phyloP scores from a whole-genome alignment of 768 basidiomycete species.

The Auricularia sp. region DNA sequence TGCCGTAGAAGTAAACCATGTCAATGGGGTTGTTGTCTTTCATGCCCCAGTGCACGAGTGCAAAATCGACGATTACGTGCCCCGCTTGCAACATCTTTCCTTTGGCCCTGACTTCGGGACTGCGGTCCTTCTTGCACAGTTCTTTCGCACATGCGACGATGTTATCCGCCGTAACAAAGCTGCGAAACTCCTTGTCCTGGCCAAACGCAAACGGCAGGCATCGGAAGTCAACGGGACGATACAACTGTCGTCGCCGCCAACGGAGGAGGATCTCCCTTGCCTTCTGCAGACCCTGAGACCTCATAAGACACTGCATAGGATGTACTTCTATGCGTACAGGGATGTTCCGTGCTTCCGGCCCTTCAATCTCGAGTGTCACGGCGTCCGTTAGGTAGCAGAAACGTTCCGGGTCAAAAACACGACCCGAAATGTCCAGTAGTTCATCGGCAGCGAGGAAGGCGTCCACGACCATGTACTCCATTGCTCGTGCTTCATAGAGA shows the following conservation, averaged over 20 bases:
- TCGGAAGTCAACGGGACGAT: slow-evolving; percentile 60
- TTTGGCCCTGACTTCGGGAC: slow-evolving; percentile 12
- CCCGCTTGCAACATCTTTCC: slow-evolving; percentile 29
- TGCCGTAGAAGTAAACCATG: slow-evolving; percentile 64
- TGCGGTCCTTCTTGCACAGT: slow-evolving; percentile 3
- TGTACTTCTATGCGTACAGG: too few relatives aligned
- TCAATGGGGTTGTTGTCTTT: slow-evolving; percentile 58
- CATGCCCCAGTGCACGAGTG: slow-evolving; percentile 72
- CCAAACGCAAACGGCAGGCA: slow-evolving; percentile 30
- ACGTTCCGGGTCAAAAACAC: slow-evolving; percentile 45
- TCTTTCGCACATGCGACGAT: slow-evolving; percentile 36
- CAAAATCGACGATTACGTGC: slow-evolving; percentile 56
- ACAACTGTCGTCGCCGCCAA: slow-evolving; percentile 54
- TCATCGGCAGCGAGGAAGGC: slow-evolving; percentile 63
- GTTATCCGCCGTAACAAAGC: slow-evolving; percentile 25
- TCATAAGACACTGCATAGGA: too few relatives aligned
- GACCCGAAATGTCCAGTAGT: slow-evolving; percentile 46
- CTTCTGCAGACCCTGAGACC: slow-evolving; percentile 4
- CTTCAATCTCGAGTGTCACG: slow-evolving; percentile 51
- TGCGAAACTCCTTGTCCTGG: slow-evolving; percentile 15
- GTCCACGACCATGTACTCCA: slow-evolving; percentile 82
- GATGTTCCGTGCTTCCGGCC: neutral
- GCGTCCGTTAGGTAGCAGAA: slow-evolving; percentile 62
- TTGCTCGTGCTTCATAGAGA: slow-evolving; percentile 48
- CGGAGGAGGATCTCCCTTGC: slow-evolving; percentile 55